phyloP scores from a whole-genome alignment of 2,329 filamentous ascomycete genomes.

The Trichoderma sp. region DNA sequence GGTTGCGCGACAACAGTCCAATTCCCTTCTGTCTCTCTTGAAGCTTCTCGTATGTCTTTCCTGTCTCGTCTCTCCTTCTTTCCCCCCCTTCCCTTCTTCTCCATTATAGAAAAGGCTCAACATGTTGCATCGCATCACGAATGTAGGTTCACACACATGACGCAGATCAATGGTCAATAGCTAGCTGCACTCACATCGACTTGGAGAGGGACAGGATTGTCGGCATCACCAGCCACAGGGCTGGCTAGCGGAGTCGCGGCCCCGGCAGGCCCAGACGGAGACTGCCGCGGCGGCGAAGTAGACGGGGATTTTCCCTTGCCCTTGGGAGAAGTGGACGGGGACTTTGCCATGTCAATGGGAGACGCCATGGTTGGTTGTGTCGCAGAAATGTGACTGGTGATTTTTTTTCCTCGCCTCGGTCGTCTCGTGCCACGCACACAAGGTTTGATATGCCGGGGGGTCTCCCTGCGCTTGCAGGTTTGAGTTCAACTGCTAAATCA shows the following conservation, averaged over 20 bases:
- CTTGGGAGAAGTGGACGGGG: not conserved
- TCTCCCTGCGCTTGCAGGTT: not conserved
- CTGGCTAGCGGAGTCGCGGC: not conserved
- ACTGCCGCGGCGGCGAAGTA: not conserved
- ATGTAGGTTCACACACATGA: not conserved
- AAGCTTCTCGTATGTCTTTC: too few species aligned
- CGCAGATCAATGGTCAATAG: too few species aligned
- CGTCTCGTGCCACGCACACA: not conserved
- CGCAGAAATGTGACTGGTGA: not conserved
- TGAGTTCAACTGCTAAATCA: not conserved
- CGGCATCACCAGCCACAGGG: constrained; percentile 14
- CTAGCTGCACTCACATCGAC: constrained; percentile 26
- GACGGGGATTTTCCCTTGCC: constrained; percentile 1
- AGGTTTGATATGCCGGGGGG: not conserved
- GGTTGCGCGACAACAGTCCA: not conserved
- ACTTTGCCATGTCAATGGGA: not conserved
- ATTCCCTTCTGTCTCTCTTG: not conserved
- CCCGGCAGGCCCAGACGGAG: not conserved
- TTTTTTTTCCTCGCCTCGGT: not conserved
- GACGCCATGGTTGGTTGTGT: not conserved
- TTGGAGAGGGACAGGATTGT: constrained; percentile 26
- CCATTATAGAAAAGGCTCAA: not conserved
- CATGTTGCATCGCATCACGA: not conserved
- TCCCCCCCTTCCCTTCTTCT: not conserved
- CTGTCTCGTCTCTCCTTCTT: not conserved